phyloP scores from a whole-genome alignment of 495 filamentous ascomycete species.

The Hypoxylon crocopeplum region DNA sequence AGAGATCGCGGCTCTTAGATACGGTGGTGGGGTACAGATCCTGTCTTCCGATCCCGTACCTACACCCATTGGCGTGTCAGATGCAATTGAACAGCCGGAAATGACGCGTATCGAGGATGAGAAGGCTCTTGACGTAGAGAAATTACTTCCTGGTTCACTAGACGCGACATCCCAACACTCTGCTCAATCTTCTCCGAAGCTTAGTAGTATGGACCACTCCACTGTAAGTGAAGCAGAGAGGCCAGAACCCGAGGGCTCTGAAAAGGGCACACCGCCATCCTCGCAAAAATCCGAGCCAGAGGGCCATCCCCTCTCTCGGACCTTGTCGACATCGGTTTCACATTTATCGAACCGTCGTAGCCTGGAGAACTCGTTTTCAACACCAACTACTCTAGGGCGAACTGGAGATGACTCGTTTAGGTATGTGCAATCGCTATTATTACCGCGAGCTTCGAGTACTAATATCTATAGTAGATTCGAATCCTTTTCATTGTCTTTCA shows the following conservation, averaged over 20 bases:
- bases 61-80: conserved; percentile 26
- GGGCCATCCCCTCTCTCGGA: conserved; percentile 31
- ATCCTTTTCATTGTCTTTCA: conserved; percentile 45
- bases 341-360: conserved; percentile 52
- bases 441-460: conserved; percentile 6
- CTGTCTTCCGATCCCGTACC: conserved; percentile 55
- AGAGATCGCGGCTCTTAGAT: conserved; percentile 70
- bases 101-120: conserved; percentile 14
- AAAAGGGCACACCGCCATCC: conserved; percentile 21
- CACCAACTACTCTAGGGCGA: conserved; percentile 41
- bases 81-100: conserved; percentile 8
- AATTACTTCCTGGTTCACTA: conserved; percentile 9
- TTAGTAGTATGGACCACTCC: not conserved
- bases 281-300: conserved; percentile 23
- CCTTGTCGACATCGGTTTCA: conserved; percentile 43
- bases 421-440: conserved; percentile 17
- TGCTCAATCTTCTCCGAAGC: conserved; percentile 29
- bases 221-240: not conserved
- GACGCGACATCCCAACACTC: conserved; percentile 22
- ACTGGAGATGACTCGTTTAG: conserved; percentile 47
- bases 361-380: conserved; percentile 44
- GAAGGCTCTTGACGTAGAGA: conserved; percentile 21
- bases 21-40: conserved; percentile 60
- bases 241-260: conserved; percentile 3
- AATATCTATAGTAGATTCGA: conserved; percentile 38